These are phyloP conservation scores for Barbatosphaeria neglecta DNA, from an alignment of 495 filamentous ascomycete species.

Conservation along the genomic window DNA sequence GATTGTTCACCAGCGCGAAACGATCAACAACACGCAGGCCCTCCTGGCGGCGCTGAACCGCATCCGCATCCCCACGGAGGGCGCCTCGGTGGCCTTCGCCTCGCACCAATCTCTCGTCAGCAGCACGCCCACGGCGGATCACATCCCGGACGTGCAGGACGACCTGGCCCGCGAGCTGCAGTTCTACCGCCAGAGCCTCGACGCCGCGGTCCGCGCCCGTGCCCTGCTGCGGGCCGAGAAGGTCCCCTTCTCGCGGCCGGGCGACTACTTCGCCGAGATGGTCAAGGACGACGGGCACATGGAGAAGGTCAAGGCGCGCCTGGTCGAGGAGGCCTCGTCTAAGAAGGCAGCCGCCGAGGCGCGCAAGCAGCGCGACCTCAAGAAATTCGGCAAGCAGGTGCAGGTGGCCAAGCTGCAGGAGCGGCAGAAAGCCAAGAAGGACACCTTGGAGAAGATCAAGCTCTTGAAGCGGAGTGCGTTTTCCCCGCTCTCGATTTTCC, in stretches of 20 bases:
- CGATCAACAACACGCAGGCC: slow-evolving; percentile 91
- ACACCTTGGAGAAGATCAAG: slow-evolving; percentile 88
- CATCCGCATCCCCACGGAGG: slow-evolving; percentile 52
- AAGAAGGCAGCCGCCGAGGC: slow-evolving; percentile 92
- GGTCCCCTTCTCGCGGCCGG: slow-evolving; percentile 73
- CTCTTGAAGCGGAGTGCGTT: slow-evolving; percentile 79
- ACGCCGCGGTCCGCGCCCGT: slow-evolving; percentile 62
- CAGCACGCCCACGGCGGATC: slow-evolving; percentile 32
- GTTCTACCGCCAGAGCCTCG: slow-evolving; percentile 72
- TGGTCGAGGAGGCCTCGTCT: slow-evolving; percentile 78
- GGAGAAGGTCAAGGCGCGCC: slow-evolving; percentile 86
- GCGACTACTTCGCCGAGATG: slow-evolving; percentile 98
- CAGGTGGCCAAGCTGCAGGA: slow-evolving; percentile 95
- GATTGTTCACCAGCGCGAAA: slow-evolving; percentile 80
- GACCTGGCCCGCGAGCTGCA: slow-evolving; percentile 73
- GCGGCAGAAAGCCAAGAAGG: slow-evolving; percentile 76
- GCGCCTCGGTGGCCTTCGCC: slow-evolving; percentile 34
- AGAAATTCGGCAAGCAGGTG: slow-evolving; percentile 99
- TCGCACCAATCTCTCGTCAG: slow-evolving; percentile 44
- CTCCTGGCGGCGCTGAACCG: slow-evolving; percentile 66
- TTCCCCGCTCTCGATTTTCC: background rate
- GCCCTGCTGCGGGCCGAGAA: slow-evolving; percentile 66
- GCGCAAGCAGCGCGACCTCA: slow-evolving; percentile 81
- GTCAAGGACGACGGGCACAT: slow-evolving; percentile 97
- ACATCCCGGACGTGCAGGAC: slow-evolving; percentile 65